Conservation (phyloP, 495 filamentous ascomycete species). For the Tuber magnatum region DNA sequence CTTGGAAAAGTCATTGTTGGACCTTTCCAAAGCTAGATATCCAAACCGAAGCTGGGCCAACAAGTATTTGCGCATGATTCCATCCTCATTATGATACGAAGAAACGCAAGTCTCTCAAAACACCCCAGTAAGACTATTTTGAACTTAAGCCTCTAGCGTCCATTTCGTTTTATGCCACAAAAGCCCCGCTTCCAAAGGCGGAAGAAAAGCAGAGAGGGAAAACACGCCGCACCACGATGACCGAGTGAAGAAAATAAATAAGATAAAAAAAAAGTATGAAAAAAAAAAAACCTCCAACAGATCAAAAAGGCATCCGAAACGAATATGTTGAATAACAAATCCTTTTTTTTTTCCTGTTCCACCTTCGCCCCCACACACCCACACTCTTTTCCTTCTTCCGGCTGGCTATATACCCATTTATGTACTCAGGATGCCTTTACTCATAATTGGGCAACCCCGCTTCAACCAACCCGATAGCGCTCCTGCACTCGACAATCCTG, state of each 20-base stretch:
- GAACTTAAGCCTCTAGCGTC: background rate
- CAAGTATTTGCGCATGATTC: background rate
- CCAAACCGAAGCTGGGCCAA: background rate
- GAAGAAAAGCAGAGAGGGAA: background rate
- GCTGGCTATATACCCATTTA: background rate
- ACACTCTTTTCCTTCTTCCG: background rate
- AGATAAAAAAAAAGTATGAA: background rate
- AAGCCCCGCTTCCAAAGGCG: background rate
- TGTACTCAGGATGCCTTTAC: background rate
- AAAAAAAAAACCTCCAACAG: background rate
- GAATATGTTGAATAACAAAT: slow-evolving; percentile 3
- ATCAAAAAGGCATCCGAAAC: background rate
- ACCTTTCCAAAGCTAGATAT: background rate
- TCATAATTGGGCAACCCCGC: slow-evolving; percentile 22
- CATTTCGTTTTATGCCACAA: background rate
- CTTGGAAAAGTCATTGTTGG: background rate
- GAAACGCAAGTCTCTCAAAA: background rate
- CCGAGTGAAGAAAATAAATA: background rate
- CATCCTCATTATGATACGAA: background rate
- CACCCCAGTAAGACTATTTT: background rate
- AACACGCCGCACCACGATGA: background rate
- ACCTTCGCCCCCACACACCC: background rate
- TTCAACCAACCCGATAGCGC: slow-evolving; percentile 39
- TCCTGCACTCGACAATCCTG: slow-evolving; percentile 42
- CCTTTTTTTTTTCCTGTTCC: background rate